Conservation (phyloP, 179 eudicot species). For the Nepenthes alata region DNA sequence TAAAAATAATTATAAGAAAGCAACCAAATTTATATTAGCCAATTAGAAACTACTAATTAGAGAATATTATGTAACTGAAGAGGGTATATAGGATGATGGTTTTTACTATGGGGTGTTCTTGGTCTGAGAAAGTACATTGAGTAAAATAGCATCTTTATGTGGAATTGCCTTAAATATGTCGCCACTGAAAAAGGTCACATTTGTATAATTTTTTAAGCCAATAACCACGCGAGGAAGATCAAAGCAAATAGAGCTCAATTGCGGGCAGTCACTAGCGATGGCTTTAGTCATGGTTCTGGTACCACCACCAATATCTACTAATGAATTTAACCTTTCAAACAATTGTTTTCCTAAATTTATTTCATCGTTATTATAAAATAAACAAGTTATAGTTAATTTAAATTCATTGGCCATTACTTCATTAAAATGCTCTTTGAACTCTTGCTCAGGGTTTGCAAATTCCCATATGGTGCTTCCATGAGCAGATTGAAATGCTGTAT, state of each 20-base stretch:
- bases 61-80: no score
- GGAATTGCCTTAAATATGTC: conserved; percentile 25
- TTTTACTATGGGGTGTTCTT: no score
- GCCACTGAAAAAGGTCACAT: conserved; percentile 19
- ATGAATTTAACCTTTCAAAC: conserved; percentile 13
- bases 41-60: no score
- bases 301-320: conserved; percentile 26
- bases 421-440: conserved; percentile 5
- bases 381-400: neutral
- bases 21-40: no score
- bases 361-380: neutral
- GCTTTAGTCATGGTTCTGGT: conserved; percentile 15
- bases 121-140: conserved; percentile 13
- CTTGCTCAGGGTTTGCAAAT: neutral
- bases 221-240: conserved; percentile 21
- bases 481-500: conserved; percentile 6
- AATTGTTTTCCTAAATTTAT: neutral
- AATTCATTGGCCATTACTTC: conserved; percentile 17
- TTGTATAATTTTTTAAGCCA: conserved; percentile 8
- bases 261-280: conserved; percentile 12
- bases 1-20: no score
- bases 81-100: no score
- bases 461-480: conserved; percentile 11
- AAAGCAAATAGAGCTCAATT: conserved; percentile 11
- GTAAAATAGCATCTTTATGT: conserved; percentile 14